Evolutionary conservation across 2,329 filamentous ascomycete species (phyloP).

Genomic region (Exserohilum turcica): DNA sequence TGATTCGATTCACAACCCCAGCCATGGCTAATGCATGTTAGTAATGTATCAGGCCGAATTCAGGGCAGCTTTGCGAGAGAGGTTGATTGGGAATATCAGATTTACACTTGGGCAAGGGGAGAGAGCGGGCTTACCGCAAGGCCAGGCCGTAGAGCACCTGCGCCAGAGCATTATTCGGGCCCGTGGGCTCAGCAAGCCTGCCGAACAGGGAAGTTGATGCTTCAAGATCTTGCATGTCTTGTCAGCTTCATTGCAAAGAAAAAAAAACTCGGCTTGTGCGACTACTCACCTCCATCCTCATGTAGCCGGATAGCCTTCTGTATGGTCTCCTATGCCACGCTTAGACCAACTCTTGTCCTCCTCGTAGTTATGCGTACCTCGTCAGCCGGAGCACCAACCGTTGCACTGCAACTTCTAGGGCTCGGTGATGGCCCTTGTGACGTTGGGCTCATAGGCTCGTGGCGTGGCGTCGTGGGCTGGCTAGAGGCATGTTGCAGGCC

Average conservation of each 20-base stretch:
- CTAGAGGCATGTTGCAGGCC: constrained; percentile 49
- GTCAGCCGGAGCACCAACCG: constrained; percentile 45
- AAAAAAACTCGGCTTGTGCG: not conserved
- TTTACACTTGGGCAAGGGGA: not conserved
- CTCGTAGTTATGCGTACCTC: constrained; percentile 42
- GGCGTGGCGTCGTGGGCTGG: constrained; percentile 36
- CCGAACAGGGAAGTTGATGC: constrained; percentile 85
- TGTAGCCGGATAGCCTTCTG: constrained; percentile 95
- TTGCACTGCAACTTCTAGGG: constrained; percentile 40
- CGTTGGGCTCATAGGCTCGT: constrained; percentile 28
- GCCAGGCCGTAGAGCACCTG: constrained; percentile 96
- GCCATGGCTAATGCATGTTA: constrained; percentile 69
- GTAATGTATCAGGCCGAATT: constrained; percentile 19
- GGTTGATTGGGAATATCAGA: constrained; percentile 13
- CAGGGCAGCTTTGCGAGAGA: no score
- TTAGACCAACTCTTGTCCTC: constrained; percentile 19
- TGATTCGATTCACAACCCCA: constrained; percentile 84
- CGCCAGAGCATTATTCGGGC: constrained; percentile 88
- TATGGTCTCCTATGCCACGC: constrained; percentile 63
- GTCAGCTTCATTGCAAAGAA: constrained; percentile 22
- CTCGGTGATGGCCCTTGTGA: constrained; percentile 10
- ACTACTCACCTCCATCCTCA: constrained; percentile 68
- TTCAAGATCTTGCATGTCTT: constrained; percentile 61
- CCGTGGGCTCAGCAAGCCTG: constrained; percentile 78
- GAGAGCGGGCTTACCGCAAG: constrained; percentile 64